Base-by-base conservation (phyloP, 2,329 filamentous ascomycete genomes). In the Colletotrichum tropicale region DNA sequence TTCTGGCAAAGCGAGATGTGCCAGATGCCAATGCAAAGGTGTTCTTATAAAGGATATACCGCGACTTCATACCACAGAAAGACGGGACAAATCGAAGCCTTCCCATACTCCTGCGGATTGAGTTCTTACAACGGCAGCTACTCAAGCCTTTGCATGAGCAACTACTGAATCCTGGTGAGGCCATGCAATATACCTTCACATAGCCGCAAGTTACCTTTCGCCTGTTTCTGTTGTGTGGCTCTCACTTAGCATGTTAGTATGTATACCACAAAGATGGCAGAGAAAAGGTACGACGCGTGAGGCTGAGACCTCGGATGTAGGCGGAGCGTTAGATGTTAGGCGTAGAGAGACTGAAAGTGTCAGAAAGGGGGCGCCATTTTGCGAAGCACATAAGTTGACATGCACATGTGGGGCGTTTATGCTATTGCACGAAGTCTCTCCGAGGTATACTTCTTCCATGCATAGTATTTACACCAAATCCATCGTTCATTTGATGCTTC, bases 281-380 rank as follows among this genome's bases (percentile, higher is more conserved):
- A 36, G 7, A 2, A 36, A 8, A 0, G 0, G 1, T 1, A 36
- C 1, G 0, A 36, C 7, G 38, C 38, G 1, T 0, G 8, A 43
- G 38, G 38, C 38, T 43, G 16, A 10, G 16, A n/a, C 38, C 38
- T 43, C 1, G 0, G 1, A 0, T 1, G 0, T 18, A 6, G 38
- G 38, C 6, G 38, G 3, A n/a, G 38, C 18, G 6, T 43, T 43
- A 43, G 3, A 43, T 0, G 38, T 43, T 6, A 0, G 0, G 0
- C 16, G 16, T n/a, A 43, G 38, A 18, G 36, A 43, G 38, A 5
- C 0, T n/a, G 8, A n/a, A n/a, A 43, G 16, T 18, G 38, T 10
- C 18, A n/a, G 38, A 43, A 43, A 43, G 5, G 18, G 0, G 18
- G 38, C 38, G 3, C 1, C 18, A n/a, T 43, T 4, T n/a, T 43